Evolutionary conservation across 345 rosid genomes (phyloP), one percentile per base, ranked within the genome.

Genomic region (Ceriops tagal): DNA sequence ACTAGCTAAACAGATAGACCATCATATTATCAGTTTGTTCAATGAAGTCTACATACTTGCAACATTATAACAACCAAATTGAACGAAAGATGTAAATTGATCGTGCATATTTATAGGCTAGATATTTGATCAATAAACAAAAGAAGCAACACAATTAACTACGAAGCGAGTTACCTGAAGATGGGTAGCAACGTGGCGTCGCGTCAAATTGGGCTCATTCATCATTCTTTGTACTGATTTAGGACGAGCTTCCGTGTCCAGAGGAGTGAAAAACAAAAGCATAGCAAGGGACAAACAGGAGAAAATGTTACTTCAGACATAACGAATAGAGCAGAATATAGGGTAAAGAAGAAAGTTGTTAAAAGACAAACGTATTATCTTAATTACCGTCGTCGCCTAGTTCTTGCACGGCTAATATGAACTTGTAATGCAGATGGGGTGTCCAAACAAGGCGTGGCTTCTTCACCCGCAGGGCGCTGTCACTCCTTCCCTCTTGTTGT

Each of bases 181-280:
- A 75, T 89, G 88, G 69, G 86, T 86, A 10, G 77, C 75, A 28
- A 89, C 73, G 61, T 89, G 92, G 21, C 76, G 82, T 3, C 53
- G 67, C 2, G 81, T 69, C 73, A 89, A 68, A 68, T 67, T 2
- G 10, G 85, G 84, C 58, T 75, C 83, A 19, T 84, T 59, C 83
- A 89, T 87, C 78, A 61, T 53, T 62, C 21, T 9, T 49, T 76
- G 53, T 62, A 85, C 79, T 15, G 49, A 6, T 69, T 71, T 87
- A 0, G 90, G 92, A 31, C 74, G 67, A 73, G 81, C 81, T 2
- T 74, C 96, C 22, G 16, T 8, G 24, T 35, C 28, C 72, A 53
- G 56, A 73, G 39, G 2, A 43, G 49, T 43, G 49, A 43, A 43
- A 43, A 43, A 43, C 49, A 43, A 43, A 43, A 39, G 46, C 46